phyloP scores from a whole-genome alignment of 495 filamentous ascomycete species.

The Terfezia claveryi region DNA sequence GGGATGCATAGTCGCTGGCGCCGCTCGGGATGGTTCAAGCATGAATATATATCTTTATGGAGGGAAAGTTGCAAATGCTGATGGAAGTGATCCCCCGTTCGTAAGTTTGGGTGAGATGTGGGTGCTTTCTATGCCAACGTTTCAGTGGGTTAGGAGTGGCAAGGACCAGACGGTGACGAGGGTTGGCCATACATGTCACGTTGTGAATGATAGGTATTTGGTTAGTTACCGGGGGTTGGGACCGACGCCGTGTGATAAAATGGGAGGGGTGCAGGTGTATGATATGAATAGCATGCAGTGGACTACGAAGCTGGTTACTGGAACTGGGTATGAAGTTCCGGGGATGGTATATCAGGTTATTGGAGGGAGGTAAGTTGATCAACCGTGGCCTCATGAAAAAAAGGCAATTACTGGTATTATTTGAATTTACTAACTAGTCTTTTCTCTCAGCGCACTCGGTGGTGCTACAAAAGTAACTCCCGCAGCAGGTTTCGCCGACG shows the following conservation, averaged over 20 bases:
- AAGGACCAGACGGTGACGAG: conserved; percentile 8
- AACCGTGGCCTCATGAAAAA: too few species aligned
- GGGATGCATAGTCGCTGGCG: conserved; percentile 47
- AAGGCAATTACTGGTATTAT: too few species aligned
- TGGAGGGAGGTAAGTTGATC: neutral
- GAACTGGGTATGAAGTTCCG: conserved; percentile 1
- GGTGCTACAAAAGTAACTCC: too few species aligned
- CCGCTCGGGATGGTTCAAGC: conserved; percentile 45
- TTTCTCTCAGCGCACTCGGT: too few species aligned
- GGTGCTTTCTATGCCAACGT: conserved; percentile 51
- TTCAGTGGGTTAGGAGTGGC: conserved; percentile 51
- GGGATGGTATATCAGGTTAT: neutral
- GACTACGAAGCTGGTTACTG: neutral
- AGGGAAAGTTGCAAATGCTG: conserved; percentile 45
- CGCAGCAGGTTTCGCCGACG: too few species aligned
- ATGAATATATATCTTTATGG: conserved; percentile 60
- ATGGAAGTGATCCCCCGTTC: conserved; percentile 21
- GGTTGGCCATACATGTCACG: neutral
- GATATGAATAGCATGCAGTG: conserved; percentile 1
- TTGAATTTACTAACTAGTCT: too few species aligned
- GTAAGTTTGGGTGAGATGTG: conserved; percentile 34
- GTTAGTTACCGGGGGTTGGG: neutral
- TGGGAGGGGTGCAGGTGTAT: neutral
- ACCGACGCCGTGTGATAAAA: neutral
- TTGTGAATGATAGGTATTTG: neutral